These are phyloP conservation scores for Plasmopara halstedii DNA, from an alignment of 352 stramenopile species.

Conservation along the genomic window DNA sequence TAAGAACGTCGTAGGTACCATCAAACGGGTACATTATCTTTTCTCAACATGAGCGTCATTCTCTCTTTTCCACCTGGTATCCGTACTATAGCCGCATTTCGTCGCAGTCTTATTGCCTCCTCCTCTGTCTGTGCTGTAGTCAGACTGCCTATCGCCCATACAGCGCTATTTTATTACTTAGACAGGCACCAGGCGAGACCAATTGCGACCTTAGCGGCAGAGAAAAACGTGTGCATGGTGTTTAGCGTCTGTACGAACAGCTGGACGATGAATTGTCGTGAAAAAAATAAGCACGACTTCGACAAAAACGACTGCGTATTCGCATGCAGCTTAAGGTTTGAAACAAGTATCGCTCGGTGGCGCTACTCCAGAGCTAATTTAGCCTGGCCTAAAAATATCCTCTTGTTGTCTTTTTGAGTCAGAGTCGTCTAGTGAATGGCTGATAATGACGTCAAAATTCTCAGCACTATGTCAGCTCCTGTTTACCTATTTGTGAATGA, in stretches of 20 bases:
- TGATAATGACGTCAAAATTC: conserved; percentile 1
- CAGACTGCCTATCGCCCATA: conserved; percentile 44
- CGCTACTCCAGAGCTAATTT: conserved; percentile 45
- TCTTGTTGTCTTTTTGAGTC: not conserved
- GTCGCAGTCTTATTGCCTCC: too few relatives aligned
- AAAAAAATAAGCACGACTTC: conserved; percentile 69
- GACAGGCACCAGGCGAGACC: conserved; percentile 23
- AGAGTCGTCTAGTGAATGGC: not conserved
- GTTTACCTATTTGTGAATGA: conserved; percentile 3
- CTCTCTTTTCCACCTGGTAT: too few relatives aligned
- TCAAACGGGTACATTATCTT: conserved; percentile 2
- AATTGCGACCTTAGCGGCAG: conserved; percentile 6
- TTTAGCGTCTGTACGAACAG: conserved; percentile 54
- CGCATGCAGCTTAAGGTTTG: conserved; percentile 58
- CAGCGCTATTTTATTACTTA: conserved; percentile 37
- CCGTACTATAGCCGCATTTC: too few relatives aligned
- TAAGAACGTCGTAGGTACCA: not conserved
- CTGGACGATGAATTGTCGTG: conserved; percentile 52
- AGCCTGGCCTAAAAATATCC: too few relatives aligned
- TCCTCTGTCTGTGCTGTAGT: conserved; percentile 12
- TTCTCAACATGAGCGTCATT: too few relatives aligned
- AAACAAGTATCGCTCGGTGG: conserved; percentile 39
- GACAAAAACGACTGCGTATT: conserved; percentile 61
- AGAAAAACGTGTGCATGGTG: conserved; percentile 5
- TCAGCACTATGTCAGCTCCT: not conserved